A percentile compares a stretch with the other conserved stretches of the same genome.
Conservation (phyloP, 2,329 filamentous ascomycete species). For the Pyrenophora seminiperda region DNA sequence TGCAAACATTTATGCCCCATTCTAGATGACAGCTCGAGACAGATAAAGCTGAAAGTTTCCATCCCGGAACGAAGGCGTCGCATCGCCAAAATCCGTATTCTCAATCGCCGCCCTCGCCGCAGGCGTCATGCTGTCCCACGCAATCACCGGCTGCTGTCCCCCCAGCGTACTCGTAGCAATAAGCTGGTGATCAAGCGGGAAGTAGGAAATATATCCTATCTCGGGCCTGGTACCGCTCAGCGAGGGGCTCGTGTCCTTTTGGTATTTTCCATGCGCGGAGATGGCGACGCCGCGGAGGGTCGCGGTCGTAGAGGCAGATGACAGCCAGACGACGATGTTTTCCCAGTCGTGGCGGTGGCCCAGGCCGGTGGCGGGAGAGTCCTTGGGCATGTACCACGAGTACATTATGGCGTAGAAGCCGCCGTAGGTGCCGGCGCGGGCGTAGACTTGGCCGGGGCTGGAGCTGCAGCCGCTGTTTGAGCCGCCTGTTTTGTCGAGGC, state of each 20-base stretch:
- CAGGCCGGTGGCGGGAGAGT: constrained; percentile 51
- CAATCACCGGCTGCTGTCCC: constrained; percentile 54
- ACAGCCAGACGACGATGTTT: constrained; percentile 60
- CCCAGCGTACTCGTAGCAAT: constrained; percentile 51
- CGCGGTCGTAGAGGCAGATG: constrained; percentile 45
- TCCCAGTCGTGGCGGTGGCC: constrained; percentile 64
- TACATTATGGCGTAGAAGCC: constrained; percentile 58
- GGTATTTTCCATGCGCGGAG: constrained; percentile 56
- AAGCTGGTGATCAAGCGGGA: constrained; percentile 56
- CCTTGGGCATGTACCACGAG: constrained; percentile 59
- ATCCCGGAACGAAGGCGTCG: constrained; percentile 57
- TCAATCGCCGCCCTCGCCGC: constrained; percentile 52
- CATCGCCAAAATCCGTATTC: constrained; percentile 54
- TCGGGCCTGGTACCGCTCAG: constrained; percentile 52
- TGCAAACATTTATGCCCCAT: too few relatives aligned
- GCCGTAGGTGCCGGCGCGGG: constrained; percentile 51
- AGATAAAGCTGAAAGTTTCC: constrained; percentile 55
- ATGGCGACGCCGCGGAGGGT: constrained; percentile 58
- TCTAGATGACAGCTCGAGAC: constrained; percentile 29
- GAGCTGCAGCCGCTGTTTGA: constrained; percentile 50
- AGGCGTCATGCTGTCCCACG: constrained; percentile 56
- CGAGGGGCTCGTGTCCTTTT: constrained; percentile 39
- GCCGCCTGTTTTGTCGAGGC: constrained; percentile 50
- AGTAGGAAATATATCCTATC: constrained; percentile 57
- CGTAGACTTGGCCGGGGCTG: constrained; percentile 59